Evolutionary conservation across 768 basidiomycete genomes (phyloP).

Genomic region (Agrocybe praecox): DNA sequence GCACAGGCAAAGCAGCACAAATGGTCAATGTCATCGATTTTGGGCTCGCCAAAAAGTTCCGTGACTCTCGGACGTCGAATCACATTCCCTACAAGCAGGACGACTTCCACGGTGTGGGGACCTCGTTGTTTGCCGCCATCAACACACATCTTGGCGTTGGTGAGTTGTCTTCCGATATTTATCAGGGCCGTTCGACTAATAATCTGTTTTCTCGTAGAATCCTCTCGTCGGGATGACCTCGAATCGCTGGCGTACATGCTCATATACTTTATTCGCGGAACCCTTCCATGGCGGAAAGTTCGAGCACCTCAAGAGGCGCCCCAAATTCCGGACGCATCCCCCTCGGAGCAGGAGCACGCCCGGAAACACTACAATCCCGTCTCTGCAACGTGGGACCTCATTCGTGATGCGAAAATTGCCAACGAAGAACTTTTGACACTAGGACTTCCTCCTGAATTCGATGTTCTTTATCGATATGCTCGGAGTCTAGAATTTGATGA

Average conservation of each 20-base stretch:
- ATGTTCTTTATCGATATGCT: slow-evolving; percentile 78
- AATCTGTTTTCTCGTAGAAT: slow-evolving; percentile 45
- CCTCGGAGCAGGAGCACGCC: slow-evolving; percentile 25
- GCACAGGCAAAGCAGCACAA: slow-evolving; percentile 54
- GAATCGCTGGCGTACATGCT: slow-evolving; percentile 84
- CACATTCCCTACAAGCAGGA: slow-evolving; percentile 78
- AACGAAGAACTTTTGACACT: slow-evolving; percentile 70
- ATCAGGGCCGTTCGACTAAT: not conserved
- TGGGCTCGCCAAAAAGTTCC: slow-evolving; percentile 80
- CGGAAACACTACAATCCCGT: slow-evolving; percentile 52
- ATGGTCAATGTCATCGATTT: slow-evolving; percentile 94
- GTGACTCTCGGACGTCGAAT: slow-evolving; percentile 61
- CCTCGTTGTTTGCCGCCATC: slow-evolving; percentile 73
- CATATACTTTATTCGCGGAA: slow-evolving; percentile 78
- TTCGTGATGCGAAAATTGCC: slow-evolving; percentile 71
- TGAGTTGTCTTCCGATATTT: slow-evolving; percentile 32
- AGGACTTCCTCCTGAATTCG: slow-evolving; percentile 80
- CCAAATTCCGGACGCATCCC: slow-evolving; percentile 23
- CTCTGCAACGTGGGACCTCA: slow-evolving; percentile 75
- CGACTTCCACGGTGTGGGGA: slow-evolving; percentile 79
- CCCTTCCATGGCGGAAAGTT: slow-evolving; percentile 77
- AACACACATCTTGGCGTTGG: slow-evolving; percentile 78
- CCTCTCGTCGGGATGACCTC: slow-evolving; percentile 77
- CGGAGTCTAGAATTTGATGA: slow-evolving; percentile 86
- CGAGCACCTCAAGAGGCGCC: slow-evolving; percentile 49